Percentiles rank a stretch among this genome's conserved stretches.
Evolutionary conservation across 257 asterid genomes (phyloP).

Genomic region (Plantago ovata): DNA sequence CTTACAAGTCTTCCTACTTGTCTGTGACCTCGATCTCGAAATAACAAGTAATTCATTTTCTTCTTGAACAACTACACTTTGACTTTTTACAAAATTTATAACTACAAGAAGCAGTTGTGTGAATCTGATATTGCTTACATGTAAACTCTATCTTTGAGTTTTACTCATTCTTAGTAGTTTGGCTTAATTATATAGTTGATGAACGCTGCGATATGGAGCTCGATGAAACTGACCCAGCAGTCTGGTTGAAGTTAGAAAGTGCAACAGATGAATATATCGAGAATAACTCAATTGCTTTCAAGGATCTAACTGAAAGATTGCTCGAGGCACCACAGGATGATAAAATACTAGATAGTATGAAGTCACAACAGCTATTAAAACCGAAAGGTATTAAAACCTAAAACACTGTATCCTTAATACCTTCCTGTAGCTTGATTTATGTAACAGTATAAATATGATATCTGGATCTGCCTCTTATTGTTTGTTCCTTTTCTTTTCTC

Average conservation of each 20-base stretch:
- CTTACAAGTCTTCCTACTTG: slow-evolving; percentile 10
- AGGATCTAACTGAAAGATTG: slow-evolving; percentile 70
- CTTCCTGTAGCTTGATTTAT: slow-evolving; percentile 15
- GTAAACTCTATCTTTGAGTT: not conserved
- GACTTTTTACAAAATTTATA: not conserved
- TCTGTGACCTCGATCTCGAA: slow-evolving; percentile 6
- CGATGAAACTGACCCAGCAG: slow-evolving; percentile 95
- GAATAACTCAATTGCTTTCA: slow-evolving; percentile 57
- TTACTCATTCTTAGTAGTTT: slow-evolving; percentile 1
- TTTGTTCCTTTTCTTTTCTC: not conserved
- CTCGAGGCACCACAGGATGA: slow-evolving; percentile 77
- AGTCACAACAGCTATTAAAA: slow-evolving; percentile 51
- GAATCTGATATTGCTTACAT: not conserved
- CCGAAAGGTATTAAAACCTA: slow-evolving; percentile 43
- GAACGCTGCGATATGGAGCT: slow-evolving; percentile 99
- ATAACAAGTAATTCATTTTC: slow-evolving; percentile 5
- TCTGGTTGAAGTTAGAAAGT: slow-evolving; percentile 82
- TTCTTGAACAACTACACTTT: slow-evolving; percentile 3
- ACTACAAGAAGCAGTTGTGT: not conserved
- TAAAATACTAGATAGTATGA: slow-evolving; percentile 48
- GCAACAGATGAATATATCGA: slow-evolving; percentile 83
- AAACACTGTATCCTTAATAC: slow-evolving; percentile 16
- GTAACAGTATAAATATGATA: slow-evolving; percentile 17
- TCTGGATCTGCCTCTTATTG: slow-evolving; percentile 16
- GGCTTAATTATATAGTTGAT: slow-evolving; percentile 55